Base-by-base conservation (phyloP, 2,329 filamentous ascomycete species). In the Diaporthe ilicicola region DNA sequence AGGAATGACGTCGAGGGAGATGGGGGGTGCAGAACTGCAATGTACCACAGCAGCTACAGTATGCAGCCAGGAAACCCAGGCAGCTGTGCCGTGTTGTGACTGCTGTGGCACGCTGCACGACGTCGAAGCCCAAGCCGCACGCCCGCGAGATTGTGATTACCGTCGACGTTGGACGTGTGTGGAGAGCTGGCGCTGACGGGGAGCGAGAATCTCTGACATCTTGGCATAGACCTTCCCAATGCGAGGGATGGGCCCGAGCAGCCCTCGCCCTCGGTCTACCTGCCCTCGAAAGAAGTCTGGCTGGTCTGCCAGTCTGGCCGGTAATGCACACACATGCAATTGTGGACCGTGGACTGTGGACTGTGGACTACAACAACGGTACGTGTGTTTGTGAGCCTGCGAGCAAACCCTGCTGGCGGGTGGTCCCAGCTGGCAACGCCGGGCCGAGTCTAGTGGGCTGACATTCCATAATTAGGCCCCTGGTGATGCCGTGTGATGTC, bases 61-160 rank as follows among this genome's bases (percentile, higher is more conserved):
- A n/a, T n/a, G 19, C 44, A 64, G 56, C 44, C 56, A 48, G 56
- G 59, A 24, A 62, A 62, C 59, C 19, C 59, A 37, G 24, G 22
- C 10, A 62, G 27, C 27, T 37, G 59, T 62, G 59, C 59, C 59
- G 59, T 64, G 59, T 34, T 64, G 59, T 62, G 56, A 42, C 54
- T 32, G 59, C 32, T 29, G 59, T 48, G 59, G 32, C 32, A 32
- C 27, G 34, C 29, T n/a, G 9, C 19, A 22, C 12, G 4, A 34
- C 2, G 32, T 48, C 29, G 32, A 29, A 32, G 56, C n/a, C 55
- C 42, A 27, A 22, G 12, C 22, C 51, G 29, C 51, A 48, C 15
- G 22, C 17, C 22, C 17, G 24, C 27, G 55, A 27, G 4, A 29
- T 44, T 44, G 37, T 24, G 4, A 44, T 22, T 44, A 17, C 9